Conservation (phyloP, 2,329 filamentous ascomycete species). For the Allantophomopsis cytisporea region DNA sequence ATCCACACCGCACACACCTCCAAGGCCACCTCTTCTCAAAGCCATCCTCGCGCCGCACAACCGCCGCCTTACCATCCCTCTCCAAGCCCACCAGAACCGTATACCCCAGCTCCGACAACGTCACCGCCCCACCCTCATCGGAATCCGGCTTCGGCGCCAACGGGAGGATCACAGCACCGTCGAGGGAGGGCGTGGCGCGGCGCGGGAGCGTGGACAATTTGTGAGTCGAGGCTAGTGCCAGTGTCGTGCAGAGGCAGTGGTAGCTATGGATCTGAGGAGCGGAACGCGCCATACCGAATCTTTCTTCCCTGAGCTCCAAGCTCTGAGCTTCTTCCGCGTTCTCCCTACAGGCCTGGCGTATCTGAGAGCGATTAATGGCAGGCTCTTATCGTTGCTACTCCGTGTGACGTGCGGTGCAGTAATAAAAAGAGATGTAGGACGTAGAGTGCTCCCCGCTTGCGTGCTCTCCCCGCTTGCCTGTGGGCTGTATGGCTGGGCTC, state of each 20-base stretch:
- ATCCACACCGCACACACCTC: conserved; percentile 44
- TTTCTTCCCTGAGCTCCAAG: no score
- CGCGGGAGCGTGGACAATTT: conserved; percentile 35
- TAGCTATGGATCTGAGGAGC: conserved; percentile 30
- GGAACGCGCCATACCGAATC: conserved; percentile 3
- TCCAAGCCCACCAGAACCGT: conserved; percentile 35
- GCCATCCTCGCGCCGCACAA: conserved; percentile 43
- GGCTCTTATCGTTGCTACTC: no score
- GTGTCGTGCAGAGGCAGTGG: conserved; percentile 52
- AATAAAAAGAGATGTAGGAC: no score
- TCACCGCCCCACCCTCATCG: conserved; percentile 4
- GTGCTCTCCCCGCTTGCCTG: no score
- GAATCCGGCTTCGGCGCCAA: conserved; percentile 19
- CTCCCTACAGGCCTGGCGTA: background rate
- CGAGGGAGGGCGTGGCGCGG: conserved; percentile 31
- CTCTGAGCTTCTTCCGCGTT: no score
- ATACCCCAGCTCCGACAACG: conserved; percentile 17
- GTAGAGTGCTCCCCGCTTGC: no score
- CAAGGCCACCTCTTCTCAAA: conserved; percentile 52
- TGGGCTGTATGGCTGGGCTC: no score
- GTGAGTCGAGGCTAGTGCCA: conserved; percentile 46
- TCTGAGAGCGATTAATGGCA: no score
- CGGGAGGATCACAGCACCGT: conserved; percentile 43
- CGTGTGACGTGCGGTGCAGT: no score
- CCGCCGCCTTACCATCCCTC: conserved; percentile 30